Conservation (phyloP, 495 filamentous ascomycete species). For the Rhizodiscina lignyota region DNA sequence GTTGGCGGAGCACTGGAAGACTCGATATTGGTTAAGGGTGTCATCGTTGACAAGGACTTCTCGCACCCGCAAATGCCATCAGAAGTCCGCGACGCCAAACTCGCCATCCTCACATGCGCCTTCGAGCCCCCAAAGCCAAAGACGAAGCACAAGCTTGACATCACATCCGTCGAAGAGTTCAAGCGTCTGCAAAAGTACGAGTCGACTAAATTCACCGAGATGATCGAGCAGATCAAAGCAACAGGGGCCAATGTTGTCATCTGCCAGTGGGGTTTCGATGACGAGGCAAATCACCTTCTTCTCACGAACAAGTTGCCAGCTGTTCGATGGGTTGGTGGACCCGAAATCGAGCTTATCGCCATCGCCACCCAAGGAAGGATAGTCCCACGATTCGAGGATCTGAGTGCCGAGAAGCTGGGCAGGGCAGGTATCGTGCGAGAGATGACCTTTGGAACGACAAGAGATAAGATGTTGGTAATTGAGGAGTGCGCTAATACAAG, state of each 20-base stretch:
- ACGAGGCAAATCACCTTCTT: constrained; percentile 94
- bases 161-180: constrained; percentile 93
- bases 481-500: constrained; percentile 97
- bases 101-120: constrained; percentile 93
- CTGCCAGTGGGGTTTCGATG: constrained; percentile 99
- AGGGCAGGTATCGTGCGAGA: constrained; percentile 80
- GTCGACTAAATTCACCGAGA: constrained; percentile 87
- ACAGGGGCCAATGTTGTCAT: constrained; percentile 95
- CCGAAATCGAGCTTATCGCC: constrained; percentile 95
- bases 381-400: constrained; percentile 91
- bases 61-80: constrained; percentile 98
- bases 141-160: constrained; percentile 99
- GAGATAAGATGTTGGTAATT: constrained; percentile 99
- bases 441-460: constrained; percentile 90
- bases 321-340: constrained; percentile 94
- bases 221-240: constrained; percentile 96
- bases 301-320: constrained; percentile 92
- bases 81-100: constrained; percentile 83
- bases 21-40: constrained; percentile 84
- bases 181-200: constrained; percentile 94
- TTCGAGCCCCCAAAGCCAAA: constrained; percentile 99
- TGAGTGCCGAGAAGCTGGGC: constrained; percentile 79
- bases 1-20: constrained; percentile 93
- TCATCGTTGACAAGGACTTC: constrained; percentile 99
- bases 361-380: constrained; percentile 97